These are phyloP conservation scores for Irpex lacteus DNA, from an alignment of 1,284 basidiomycete species.

Conservation along the genomic window DNA sequence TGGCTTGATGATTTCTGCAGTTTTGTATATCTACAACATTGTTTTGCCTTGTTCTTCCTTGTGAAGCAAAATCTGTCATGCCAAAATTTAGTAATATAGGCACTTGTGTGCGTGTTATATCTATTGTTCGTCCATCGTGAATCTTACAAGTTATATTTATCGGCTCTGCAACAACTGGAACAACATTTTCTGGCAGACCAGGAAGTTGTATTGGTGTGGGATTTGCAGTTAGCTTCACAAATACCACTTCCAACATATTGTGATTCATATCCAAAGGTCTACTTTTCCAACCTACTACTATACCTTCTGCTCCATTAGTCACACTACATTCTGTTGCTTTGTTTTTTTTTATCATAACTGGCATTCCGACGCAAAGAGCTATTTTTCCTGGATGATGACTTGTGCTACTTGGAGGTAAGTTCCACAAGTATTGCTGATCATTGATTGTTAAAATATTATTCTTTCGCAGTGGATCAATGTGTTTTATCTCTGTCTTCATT, in stretches of 20 bases:
- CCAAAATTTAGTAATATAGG: too few species aligned
- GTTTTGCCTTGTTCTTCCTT: slow-evolving; percentile 8
- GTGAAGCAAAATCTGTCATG: slow-evolving; percentile 11
- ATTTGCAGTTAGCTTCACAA: slow-evolving; percentile 35
- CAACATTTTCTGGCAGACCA: slow-evolving; percentile 37
- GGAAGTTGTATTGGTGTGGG: slow-evolving; percentile 30
- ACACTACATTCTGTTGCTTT: slow-evolving; percentile 35
- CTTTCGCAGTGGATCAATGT: slow-evolving; percentile 2
- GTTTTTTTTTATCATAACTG: slow-evolving; percentile 37
- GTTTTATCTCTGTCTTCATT: neutral
- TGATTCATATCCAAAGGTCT: slow-evolving; percentile 6
- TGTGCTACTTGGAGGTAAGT: slow-evolving; percentile 18
- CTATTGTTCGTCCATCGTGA: slow-evolving; percentile 24
- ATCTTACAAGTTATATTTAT: slow-evolving; percentile 19
- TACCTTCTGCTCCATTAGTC: slow-evolving; percentile 39
- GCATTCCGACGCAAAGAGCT: slow-evolving; percentile 35
- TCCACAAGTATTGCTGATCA: slow-evolving; percentile 29
- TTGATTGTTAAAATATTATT: slow-evolving; percentile 8
- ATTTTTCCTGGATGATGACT: slow-evolving; percentile 27
- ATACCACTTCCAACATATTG: slow-evolving; percentile 31
- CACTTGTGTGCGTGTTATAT: slow-evolving; percentile 26
- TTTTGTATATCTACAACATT: slow-evolving; percentile 9
- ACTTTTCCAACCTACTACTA: slow-evolving; percentile 31
- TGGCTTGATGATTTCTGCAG: slow-evolving; percentile 7
- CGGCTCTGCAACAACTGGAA: slow-evolving; percentile 26